These are phyloP conservation scores for Saccharomycopsis olivae DNA, from an alignment of 805 yeast species.

Conservation along the genomic window DNA sequence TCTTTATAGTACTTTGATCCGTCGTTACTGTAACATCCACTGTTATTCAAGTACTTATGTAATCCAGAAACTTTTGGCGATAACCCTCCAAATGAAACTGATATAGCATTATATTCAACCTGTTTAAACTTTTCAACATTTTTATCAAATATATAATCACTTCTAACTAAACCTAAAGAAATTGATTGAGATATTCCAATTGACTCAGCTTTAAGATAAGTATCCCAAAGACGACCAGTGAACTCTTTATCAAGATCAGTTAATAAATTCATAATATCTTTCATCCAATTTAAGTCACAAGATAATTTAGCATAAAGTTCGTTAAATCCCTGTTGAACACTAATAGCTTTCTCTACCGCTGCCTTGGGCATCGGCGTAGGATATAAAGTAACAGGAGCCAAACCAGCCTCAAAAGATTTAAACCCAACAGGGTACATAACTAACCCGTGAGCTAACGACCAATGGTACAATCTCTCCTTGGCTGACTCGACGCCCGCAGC, in stretches of 20 bases:
- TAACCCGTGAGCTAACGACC: slow-evolving; percentile 72
- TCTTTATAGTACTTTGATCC: slow-evolving; percentile 31
- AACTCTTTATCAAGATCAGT: slow-evolving; percentile 59
- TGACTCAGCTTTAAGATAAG: slow-evolving; percentile 39
- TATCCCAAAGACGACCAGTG: slow-evolving; percentile 66
- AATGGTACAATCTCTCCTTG: slow-evolving; percentile 48
- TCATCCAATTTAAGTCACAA: slow-evolving; percentile 48
- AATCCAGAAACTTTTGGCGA: slow-evolving; percentile 69
- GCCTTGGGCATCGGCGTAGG: slow-evolving; percentile 80
- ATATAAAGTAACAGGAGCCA: slow-evolving; percentile 81
- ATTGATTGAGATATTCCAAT: slow-evolving; percentile 51
- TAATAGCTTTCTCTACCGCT: slow-evolving; percentile 56
- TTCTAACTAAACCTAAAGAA: slow-evolving; percentile 76
- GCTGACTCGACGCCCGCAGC: slow-evolving; percentile 22
- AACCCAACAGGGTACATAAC: slow-evolving; percentile 66
- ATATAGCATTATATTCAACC: slow-evolving; percentile 92
- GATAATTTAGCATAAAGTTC: slow-evolving; percentile 60
- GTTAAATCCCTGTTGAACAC: slow-evolving; percentile 60
- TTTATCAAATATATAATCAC: slow-evolving; percentile 71
- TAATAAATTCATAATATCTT: slow-evolving; percentile 40
- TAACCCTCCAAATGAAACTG: slow-evolving; percentile 91
- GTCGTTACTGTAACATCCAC: slow-evolving; percentile 42
- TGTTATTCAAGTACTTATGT: slow-evolving; percentile 54
- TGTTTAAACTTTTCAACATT: slow-evolving; percentile 60
- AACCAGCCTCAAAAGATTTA: slow-evolving; percentile 32